Base-by-base conservation (phyloP, 805 yeast species). In the Saccharomyces jurei region DNA sequence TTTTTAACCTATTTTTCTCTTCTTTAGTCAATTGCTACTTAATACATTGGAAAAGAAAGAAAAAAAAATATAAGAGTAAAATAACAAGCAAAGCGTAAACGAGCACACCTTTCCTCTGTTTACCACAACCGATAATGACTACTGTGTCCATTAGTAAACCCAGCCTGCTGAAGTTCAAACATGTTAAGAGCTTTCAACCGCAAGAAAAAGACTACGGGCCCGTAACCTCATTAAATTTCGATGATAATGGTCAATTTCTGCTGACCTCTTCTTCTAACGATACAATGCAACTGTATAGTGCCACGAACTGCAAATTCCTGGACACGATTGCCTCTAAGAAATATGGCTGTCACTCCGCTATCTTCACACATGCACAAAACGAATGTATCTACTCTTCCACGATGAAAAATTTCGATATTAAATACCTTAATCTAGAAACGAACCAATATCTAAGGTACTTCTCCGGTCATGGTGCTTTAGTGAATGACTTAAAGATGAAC, bases 321-420 rank as follows among this genome's bases (percentile, higher is more conserved):
- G 87, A 84, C 61, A 81, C 89, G 3, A 78, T 88, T 8, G 84
- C 81, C 56, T 84, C 94, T 29, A 91, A 90, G 71, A 94, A 94
- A 66, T 94, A 94, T 63, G 99, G 99, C 0, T 87, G 90, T 54
- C 90, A 89, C 64, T 71, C 88, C 41, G 97, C 96, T 2, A 77
- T 82, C 49, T 94, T 94, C 68, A 83, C 96, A 0, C 95, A 86
- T 63, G 77, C 80, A 47, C 83, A 82, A 48, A 77, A 80, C 54
- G 83, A 84, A 61, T 85, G 94, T 63, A 75, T 92, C 14, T 88
- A 87, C 66, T 90, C 95, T 0, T 87, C 96, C 4, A 89, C 98
- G 0, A 81, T 82, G 66, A 84, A 81, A 50, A 91, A 88, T 58
- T 82, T 87, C 64, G 81, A 82, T 13, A 79, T 94, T 27, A 75